Evolutionary conservation across 257 asterid genomes (phyloP), one percentile per base, ranked within the genome.

Genomic region (Solanum sejunctum): DNA sequence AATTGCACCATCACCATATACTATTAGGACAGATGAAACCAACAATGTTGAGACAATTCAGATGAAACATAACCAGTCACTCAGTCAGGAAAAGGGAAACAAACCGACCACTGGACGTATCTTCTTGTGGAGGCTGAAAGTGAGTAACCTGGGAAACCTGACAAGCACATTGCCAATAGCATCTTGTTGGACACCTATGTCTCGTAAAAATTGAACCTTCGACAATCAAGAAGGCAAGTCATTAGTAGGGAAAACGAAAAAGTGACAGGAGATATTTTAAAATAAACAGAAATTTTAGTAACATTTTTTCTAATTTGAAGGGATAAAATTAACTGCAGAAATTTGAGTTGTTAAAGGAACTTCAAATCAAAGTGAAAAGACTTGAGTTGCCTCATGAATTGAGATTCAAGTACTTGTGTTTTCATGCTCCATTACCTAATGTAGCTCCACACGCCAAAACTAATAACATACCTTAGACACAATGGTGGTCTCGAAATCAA

Each of bases 71-170:
- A 49, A 47, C 61, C 83, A 86, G 52, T 57, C 56, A 52, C 17
- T 57, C 64, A 57, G 21, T 36, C 12, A 4, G 12, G 49, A 57
- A 54, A 39, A 69, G 47, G 43, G 23, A 54, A 57, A 82, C 61
- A 18, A 61, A 43, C 89, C 15, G 83, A 96, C 99, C 95, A 94
- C 95, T 4, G 98, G 98, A 15, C 99, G 97, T 86, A 96, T 95
- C 86, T 96, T 96, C 93, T 93, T 96, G 91, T 91, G 45, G 83
- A 96, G 98, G 90, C 99, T 96, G 91, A 93, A 93, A 6, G 98
- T 93, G 89, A 96, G 57, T 84, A 95, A 84, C 49, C 97, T 92
- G 80, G 99, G 99, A 86, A 93, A 96, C 89, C 88, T 93, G 60
- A 90, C 85, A 41, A 96, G 93, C 89, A 93, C 83, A 82, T 69